Base-by-base conservation (phyloP, 495 filamentous ascomycete species). In the Jackrogersella multiformis region DNA sequence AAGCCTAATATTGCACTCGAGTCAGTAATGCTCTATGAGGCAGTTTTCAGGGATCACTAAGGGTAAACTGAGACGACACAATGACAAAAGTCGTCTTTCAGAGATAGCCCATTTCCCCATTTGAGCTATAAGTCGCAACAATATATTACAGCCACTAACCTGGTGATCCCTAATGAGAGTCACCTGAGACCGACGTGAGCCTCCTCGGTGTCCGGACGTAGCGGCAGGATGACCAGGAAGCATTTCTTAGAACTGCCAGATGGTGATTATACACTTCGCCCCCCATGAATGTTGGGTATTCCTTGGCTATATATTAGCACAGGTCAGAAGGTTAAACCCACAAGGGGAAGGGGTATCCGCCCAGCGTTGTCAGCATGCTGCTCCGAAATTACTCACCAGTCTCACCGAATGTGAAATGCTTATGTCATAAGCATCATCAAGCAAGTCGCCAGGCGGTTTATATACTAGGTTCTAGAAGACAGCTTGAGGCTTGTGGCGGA, bases 391-490 rank as follows among this genome's bases (percentile, higher is more conserved):
- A 61, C 67, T 64, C 61, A 66, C 67, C 61, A 64, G 61, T 65
- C 60, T 64, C 56, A 65, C 61, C 56, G 66, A 65, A 41, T 58
- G 20, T 32, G 13, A 48, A 58, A 64, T 48, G 32, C 51, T 65
- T 70, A 70, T 70, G 67, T 46, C 67, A 70, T 70, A 66, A 70
- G 61, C 61, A 70, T 70, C 67, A 54, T 70, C 61, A 58, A 70
- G 48, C 61, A 58, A 62, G 48, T 28, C 35, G 38, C 49, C 38
- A 45, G 18, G 51, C 16, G 36, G 24, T 54, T 55, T 56, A 28
- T 70, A 70, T 70, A 57, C 42, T 39, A 52, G 36, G 52, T 60
- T 61, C 52, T 65, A 45, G 57, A 58, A 61, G 56, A 41, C 44
- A 66, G 38, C 18, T 32, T 49, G 54, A 65, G 44, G 61, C 42